Conservation (phyloP, 2,329 filamentous ascomycete species). For the Fusarium sp. region DNA sequence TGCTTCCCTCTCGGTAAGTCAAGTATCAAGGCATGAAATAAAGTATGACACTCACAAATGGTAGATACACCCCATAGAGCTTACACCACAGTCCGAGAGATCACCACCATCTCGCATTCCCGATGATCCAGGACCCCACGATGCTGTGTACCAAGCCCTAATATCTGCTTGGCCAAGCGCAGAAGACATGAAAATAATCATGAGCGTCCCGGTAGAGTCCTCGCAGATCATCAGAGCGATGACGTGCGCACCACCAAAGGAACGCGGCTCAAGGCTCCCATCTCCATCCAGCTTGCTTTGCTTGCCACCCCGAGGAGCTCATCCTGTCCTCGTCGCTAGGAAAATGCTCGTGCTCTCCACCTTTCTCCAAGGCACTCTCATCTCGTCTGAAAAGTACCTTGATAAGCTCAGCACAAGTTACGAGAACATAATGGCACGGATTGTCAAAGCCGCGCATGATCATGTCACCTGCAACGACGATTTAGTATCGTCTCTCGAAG, state of each 20-base stretch:
- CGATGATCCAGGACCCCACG: neutral
- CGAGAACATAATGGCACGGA: slow-evolving; percentile 33
- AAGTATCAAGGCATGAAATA: fast-evolving
- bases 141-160: slow-evolving; percentile 44
- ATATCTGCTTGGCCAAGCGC: slow-evolving; percentile 49
- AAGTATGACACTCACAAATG: neutral
- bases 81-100: neutral
- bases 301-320: slow-evolving; percentile 33
- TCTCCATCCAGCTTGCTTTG: slow-evolving; percentile 44
- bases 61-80: neutral
- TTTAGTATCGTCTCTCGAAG: slow-evolving; percentile 54
- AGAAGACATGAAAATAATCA: slow-evolving; percentile 49
- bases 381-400: neutral
- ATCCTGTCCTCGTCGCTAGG: slow-evolving; percentile 54
- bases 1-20: neutral
- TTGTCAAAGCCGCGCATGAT: slow-evolving; percentile 43
- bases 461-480: slow-evolving; percentile 57
- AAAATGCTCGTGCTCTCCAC: slow-evolving; percentile 50
- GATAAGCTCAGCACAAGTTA: slow-evolving; percentile 22
- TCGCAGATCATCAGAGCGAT: slow-evolving; percentile 48
- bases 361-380: slow-evolving; percentile 46
- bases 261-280: neutral
- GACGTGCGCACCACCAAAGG: slow-evolving; percentile 42
- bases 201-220: slow-evolving; percentile 40
- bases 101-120: too few species aligned